Evolutionary conservation across 2,329 filamentous ascomycete genomes (phyloP).

Genomic region (Aaosphaeria pasadenensis): DNA sequence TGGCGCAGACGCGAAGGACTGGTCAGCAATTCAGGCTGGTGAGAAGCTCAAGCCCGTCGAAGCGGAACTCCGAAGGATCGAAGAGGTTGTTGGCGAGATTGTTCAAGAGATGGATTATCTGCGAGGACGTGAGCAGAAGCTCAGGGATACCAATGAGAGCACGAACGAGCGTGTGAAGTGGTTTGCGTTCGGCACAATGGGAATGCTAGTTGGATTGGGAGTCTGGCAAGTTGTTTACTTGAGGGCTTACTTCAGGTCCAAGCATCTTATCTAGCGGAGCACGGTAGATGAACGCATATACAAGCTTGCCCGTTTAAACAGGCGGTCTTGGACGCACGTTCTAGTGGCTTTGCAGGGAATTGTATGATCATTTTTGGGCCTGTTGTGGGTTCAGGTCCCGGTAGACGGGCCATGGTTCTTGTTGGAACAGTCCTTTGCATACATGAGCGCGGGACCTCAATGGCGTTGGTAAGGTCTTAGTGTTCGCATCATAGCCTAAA

Average conservation of each 20-base stretch:
- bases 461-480: too few species aligned
- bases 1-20: conserved; percentile 95
- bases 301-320: conserved; percentile 1
- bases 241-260: conserved; percentile 79
- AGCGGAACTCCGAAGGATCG: conserved; percentile 86
- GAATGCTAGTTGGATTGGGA: conserved; percentile 83
- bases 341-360: neutral
- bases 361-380: neutral
- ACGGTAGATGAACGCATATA: conserved; percentile 19
- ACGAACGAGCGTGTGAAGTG: conserved; percentile 98
- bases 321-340: neutral
- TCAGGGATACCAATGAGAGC: conserved; percentile 98
- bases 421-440: too few species aligned
- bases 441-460: too few species aligned
- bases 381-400: too few species aligned
- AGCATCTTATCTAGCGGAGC: conserved; percentile 46
- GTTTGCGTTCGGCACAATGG: conserved; percentile 94
- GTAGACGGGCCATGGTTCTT: too few species aligned
- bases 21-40: conserved; percentile 90
- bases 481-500: too few species aligned
- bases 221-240: conserved; percentile 98
- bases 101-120: conserved; percentile 97
- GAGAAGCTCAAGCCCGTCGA: conserved; percentile 99
- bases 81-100: conserved; percentile 85
- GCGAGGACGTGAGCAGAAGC: conserved; percentile 82